phyloP scores from a whole-genome alignment of 2,329 filamentous ascomycete genomes.

The Cercospora canescens region DNA sequence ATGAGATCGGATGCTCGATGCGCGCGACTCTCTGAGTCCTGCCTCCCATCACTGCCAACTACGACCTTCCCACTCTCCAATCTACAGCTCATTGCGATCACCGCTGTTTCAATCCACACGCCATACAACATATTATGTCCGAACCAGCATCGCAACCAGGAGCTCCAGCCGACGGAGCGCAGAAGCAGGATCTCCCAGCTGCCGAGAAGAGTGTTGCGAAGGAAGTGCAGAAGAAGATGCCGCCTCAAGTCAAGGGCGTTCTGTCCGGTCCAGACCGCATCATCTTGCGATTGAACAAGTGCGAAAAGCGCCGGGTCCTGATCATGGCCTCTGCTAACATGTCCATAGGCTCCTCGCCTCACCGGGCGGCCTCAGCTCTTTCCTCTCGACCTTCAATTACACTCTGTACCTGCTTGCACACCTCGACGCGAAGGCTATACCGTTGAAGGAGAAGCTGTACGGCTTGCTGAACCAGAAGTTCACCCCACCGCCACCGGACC shows the following conservation, averaged over 20 bases:
- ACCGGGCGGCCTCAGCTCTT: slow-evolving; percentile 46
- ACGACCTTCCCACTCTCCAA: background rate
- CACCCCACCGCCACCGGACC: slow-evolving; percentile 21
- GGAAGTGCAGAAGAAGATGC: slow-evolving; percentile 31
- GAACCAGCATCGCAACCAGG: slow-evolving; percentile 39
- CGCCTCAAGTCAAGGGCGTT: slow-evolving; percentile 29
- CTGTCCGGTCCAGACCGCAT: slow-evolving; percentile 40
- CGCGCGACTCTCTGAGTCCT: background rate
- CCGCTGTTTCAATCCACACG: background rate
- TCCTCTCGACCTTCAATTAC: slow-evolving; percentile 51
- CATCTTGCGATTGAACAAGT: slow-evolving; percentile 49
- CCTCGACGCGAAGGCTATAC: slow-evolving; percentile 41
- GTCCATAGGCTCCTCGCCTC: slow-evolving; percentile 42
- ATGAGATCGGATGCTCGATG: slow-evolving; percentile 4
- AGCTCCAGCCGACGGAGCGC: slow-evolving; percentile 36
- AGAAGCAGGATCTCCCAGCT: slow-evolving; percentile 32
- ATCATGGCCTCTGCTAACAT: background rate
- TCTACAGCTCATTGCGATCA: background rate
- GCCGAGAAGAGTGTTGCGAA: slow-evolving; percentile 34
- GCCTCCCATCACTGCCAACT: background rate
- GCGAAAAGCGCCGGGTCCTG: slow-evolving; percentile 1
- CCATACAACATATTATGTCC: slow-evolving; percentile 33
- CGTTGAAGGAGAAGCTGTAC: slow-evolving; percentile 37
- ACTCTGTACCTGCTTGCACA: slow-evolving; percentile 48
- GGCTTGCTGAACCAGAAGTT: slow-evolving; percentile 35